Conservation (phyloP, 2,329 filamentous ascomycete species). For the Domatiomyces globalis region DNA sequence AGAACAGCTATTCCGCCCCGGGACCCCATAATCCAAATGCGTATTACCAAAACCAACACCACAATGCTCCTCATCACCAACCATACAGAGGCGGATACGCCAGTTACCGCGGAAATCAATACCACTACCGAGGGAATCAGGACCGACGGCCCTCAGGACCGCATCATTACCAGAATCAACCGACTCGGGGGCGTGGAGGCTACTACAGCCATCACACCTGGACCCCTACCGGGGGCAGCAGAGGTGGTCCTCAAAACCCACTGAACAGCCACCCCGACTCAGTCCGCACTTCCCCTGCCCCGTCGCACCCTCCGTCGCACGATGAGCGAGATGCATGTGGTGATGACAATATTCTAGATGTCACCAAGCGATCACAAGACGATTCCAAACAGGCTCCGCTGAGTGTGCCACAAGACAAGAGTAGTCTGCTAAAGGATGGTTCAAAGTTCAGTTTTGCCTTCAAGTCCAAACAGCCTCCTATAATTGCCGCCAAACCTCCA, state of each 20-base stretch:
- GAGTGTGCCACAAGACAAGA: slow-evolving; percentile 38
- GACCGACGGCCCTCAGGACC: slow-evolving; percentile 5
- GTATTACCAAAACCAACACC: slow-evolving; percentile 38
- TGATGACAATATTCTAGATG: slow-evolving; percentile 50
- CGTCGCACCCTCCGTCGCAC: slow-evolving; percentile 10
- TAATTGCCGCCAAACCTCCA: slow-evolving; percentile 38
- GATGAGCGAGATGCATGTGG: neutral
- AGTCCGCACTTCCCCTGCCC: slow-evolving; percentile 22
- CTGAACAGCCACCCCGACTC: slow-evolving; percentile 25
- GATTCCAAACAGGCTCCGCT: slow-evolving; percentile 43
- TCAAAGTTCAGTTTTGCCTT: slow-evolving; percentile 89
- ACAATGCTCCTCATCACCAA: slow-evolving; percentile 43
- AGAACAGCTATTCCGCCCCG: slow-evolving; percentile 40
- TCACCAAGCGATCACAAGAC: slow-evolving; percentile 48
- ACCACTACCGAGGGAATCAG: slow-evolving; percentile 40
- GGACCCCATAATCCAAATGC: slow-evolving; percentile 38
- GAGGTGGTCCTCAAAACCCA: slow-evolving; percentile 21
- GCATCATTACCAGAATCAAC: slow-evolving; percentile 1
- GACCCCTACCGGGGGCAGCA: slow-evolving; percentile 44
- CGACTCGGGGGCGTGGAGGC: slow-evolving; percentile 39
- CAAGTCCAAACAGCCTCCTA: slow-evolving; percentile 57
- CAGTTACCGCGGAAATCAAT: slow-evolving; percentile 31
- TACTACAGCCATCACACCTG: slow-evolving; percentile 58
- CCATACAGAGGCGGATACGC: slow-evolving; percentile 25
- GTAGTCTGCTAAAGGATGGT: slow-evolving; percentile 38